Evolutionary conservation across 371 early-diverging fungal species (phyloP), one percentile per base, ranked within the genome.

Genomic region (Smittium culicis): DNA sequence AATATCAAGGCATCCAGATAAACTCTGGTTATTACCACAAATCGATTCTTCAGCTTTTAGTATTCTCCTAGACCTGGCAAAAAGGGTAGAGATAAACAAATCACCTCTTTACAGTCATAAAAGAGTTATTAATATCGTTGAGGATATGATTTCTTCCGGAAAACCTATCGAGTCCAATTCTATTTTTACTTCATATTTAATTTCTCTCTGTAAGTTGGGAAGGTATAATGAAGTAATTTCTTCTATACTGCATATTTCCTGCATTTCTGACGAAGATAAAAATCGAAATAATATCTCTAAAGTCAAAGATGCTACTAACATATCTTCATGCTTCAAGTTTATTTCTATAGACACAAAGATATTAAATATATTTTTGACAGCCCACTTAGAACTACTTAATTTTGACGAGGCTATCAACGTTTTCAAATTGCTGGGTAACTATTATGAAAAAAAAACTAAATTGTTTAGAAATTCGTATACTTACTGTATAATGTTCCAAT

Each of bases 401-500:
- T 34, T 64, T 35, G 35, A 64, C 11, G 34, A 29, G 27, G 65
- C 65, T 5, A 35, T 25, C 3, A 32, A 34, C 17, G 28, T 64
- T 5, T 64, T 35, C 27, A 35, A 17, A 35, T 1, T 35, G 2
- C 16, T 64, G 34, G 35, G 54, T 11, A 64, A 45, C 5, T 64
- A 45, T 28, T 34, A 32, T 24, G 28, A 64, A 2, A 11, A 14
- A 25, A 17, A 64, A 16, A 2, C 33, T 16, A 2, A n/a, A 29
- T 3, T 64, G 16, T 17, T 11, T 3, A 64, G 54, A 35, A 64
- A 64, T 45, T 34, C 65, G 14, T 32, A 34, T 35, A 64, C 65
- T 25, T 45, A 64, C 27, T 34, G 35, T 64, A 29, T 64, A 27
- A 64, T 64, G 27, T 35, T 64, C 14, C 25, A 64, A 30, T 16